Evolutionary conservation across 306 rosid species (phyloP), one percentile per base, ranked within the genome.

Genomic region (Gastrolobium villosum): DNA sequence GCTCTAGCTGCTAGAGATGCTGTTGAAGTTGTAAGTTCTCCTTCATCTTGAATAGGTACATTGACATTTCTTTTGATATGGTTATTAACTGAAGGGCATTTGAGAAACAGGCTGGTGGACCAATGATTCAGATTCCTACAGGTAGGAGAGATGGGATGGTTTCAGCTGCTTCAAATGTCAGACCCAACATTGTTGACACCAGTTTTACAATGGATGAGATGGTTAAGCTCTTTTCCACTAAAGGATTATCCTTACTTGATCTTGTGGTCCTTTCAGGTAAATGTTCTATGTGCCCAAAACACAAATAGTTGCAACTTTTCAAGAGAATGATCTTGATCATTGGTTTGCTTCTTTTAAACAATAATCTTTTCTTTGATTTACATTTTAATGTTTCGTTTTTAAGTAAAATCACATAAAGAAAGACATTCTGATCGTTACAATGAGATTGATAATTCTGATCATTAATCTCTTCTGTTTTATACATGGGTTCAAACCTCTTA

Each of bases 1-100:
- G 98, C 89, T 75, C 64, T 94, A 69, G 97, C 97, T 68, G 96
- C 98, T 4, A 87, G 96, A 88, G 98, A 94, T 81, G 97, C 98
- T 0, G 94, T 94, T 81, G 98, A 88, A 81, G 45, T 85, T 75
- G 97, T 92, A 75, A 86, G 94, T 26, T 28, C 32, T 77, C 44
- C 68, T 74, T 57, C 72, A 44, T 40, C 53, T 69, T 84, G 39
- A 54, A 45, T 14, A 28, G 9, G 9, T 70, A 70, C 26, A 79
- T 31, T 11, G 65, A 34, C 63, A 45, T 65, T 20, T 54, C 4
- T 55, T 70, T 37, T 65, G 56, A 72, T 44, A 66, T 13, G 7
- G 48, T 55, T 44, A 50, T 37, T 81, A 65, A 67, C 66, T 69
- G 37, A 53, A 62, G 55, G 26, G 41, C 31, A 62, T 80, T 72